Conservation (phyloP, 2,329 filamentous ascomycete genomes). For the Byssochlamys sp. region DNA sequence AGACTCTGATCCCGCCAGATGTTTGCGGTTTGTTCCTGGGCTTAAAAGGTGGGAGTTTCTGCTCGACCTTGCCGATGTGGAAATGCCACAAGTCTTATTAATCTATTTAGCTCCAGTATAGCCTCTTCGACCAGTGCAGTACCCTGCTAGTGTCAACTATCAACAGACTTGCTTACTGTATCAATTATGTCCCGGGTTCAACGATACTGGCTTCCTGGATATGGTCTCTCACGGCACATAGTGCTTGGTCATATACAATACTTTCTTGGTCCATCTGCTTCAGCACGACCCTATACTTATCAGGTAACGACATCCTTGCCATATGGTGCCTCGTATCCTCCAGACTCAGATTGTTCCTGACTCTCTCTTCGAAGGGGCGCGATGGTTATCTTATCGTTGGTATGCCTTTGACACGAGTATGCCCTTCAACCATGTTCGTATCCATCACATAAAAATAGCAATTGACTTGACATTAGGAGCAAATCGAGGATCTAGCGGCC, state of each 20-base stretch:
- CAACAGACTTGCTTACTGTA: slow-evolving; percentile 1
- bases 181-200: slow-evolving; percentile 27
- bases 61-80: neutral
- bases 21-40: neutral
- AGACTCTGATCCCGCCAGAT: neutral
- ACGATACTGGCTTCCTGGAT: slow-evolving; percentile 42
- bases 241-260: slow-evolving; percentile 41
- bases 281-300: slow-evolving; percentile 39
- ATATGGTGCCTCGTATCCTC: neutral
- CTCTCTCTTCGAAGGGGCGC: slow-evolving; percentile 30
- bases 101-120: neutral
- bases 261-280: slow-evolving; percentile 39
- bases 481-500: slow-evolving; percentile 41
- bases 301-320: slow-evolving; percentile 26
- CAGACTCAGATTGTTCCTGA: slow-evolving; percentile 12
- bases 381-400: slow-evolving; percentile 42
- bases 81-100: neutral
- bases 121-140: neutral
- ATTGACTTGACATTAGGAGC: slow-evolving; percentile 25
- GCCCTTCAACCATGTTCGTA: neutral
- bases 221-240: slow-evolving; percentile 40
- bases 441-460: neutral
- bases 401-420: slow-evolving; percentile 37
- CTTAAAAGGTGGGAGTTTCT: neutral
- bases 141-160: neutral